Conservation (phyloP, 345 rosid species). For the Acer campestre region DNA sequence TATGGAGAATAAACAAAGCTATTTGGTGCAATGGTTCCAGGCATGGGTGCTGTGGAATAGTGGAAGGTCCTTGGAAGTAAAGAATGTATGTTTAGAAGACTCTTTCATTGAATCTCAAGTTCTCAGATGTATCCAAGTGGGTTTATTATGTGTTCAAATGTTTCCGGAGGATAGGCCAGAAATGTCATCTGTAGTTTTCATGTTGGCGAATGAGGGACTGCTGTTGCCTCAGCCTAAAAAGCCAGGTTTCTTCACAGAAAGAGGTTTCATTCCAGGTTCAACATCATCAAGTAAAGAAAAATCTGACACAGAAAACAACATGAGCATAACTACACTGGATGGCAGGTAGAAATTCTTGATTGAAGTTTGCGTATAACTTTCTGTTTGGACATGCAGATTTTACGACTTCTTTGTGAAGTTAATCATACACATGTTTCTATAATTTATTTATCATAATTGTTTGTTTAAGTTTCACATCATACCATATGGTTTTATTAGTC, state of each 20-base stretch:
- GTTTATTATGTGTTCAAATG: conserved; percentile 36
- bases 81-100: conserved; percentile 13
- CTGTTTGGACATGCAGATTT: not conserved
- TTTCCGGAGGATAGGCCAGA: conserved; percentile 26
- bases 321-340: not conserved
- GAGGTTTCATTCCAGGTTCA: not conserved
- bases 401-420: not conserved
- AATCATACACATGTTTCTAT: not conserved
- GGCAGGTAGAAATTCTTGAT: not conserved
- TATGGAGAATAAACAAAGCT: not conserved
- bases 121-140: conserved; percentile 33
- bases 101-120: conserved; percentile 18
- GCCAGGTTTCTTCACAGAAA: conserved; percentile 33
- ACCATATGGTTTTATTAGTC: not conserved
- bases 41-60: conserved; percentile 38
- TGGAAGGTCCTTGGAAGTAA: conserved; percentile 24
- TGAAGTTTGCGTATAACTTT: not conserved
- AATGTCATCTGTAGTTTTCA: conserved; percentile 29
- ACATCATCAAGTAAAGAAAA: not conserved
- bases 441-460: not conserved
- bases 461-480: not conserved
- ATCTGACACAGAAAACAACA: not conserved
- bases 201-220: conserved; percentile 31
- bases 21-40: conserved; percentile 8
- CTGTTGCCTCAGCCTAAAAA: conserved; percentile 37